phyloP scores from a whole-genome alignment of 176 grass and related monocot genomes.

The Aegilops speltoides region DNA sequence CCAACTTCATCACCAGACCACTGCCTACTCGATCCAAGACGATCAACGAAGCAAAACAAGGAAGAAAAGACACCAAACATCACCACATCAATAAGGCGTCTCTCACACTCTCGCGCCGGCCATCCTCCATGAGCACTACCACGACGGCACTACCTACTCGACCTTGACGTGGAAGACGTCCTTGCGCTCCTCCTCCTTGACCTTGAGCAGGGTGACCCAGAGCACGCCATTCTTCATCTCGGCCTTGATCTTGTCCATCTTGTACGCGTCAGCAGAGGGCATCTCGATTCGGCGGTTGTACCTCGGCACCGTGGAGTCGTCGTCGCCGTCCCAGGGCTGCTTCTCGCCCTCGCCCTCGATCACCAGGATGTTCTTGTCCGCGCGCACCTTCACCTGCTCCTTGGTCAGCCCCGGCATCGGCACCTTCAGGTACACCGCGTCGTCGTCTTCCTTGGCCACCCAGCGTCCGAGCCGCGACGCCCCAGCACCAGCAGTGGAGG shows the following conservation, averaged over 20 bases:
- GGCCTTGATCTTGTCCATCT: conserved; percentile 66
- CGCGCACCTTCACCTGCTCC: conserved; percentile 65
- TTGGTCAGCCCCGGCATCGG: conserved; percentile 75
- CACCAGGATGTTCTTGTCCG: conserved; percentile 41
- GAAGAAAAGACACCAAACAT: not conserved
- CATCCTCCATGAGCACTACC: not conserved
- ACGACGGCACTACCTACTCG: conserved; percentile 10
- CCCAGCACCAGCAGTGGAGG: not conserved
- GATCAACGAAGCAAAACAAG: not conserved
- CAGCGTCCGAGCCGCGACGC: conserved; percentile 16
- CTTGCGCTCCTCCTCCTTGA: conserved; percentile 55
- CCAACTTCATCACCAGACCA: not conserved
- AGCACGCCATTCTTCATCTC: conserved; percentile 90
- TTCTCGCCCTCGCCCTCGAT: conserved; percentile 57
- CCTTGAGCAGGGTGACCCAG: conserved; percentile 61
- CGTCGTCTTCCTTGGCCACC: conserved; percentile 47
- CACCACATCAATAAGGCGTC: conserved; percentile 2
- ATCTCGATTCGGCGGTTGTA: conserved; percentile 17
- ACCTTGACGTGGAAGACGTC: conserved; percentile 58
- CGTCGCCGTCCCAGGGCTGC: conserved; percentile 15
- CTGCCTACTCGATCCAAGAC: not conserved
- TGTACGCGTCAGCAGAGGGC: conserved; percentile 25
- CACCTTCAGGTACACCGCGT: conserved; percentile 48
- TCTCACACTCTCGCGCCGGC: not conserved
- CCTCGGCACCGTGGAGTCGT: not conserved